phyloP scores from a whole-genome alignment of 306 rosid species.

The Elaeagnus macrophylla region DNA sequence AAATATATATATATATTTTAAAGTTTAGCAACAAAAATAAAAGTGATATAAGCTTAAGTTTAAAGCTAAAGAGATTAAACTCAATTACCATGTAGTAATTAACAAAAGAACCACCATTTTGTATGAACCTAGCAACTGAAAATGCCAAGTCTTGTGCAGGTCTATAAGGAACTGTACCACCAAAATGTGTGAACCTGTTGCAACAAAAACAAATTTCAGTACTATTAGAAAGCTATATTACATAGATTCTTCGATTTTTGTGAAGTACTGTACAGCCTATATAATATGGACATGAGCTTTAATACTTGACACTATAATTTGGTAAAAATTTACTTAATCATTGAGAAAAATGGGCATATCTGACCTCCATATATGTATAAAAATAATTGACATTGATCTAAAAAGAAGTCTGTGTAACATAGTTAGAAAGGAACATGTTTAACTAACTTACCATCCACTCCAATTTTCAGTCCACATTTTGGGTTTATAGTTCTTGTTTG shows the following conservation, averaged over 20 bases:
- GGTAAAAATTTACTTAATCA: too few relatives aligned
- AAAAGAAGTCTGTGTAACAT: too few relatives aligned
- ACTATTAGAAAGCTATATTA: too few relatives aligned
- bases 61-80: constrained; percentile 59
- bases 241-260: too few relatives aligned
- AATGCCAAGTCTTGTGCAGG: constrained; percentile 82
- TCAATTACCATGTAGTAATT: constrained; percentile 77
- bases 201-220: constrained; percentile 1
- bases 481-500: constrained; percentile 65
- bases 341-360: too few relatives aligned
- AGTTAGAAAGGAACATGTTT: background rate
- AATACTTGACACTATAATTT: too few relatives aligned
- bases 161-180: constrained; percentile 70
- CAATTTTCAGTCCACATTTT: constrained; percentile 96
- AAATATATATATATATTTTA: constrained; percentile 4
- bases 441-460: constrained; percentile 73
- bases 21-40: background rate
- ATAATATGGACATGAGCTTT: too few relatives aligned
- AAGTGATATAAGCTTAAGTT: constrained; percentile 32
- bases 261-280: too few relatives aligned
- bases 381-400: too few relatives aligned
- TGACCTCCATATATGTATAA: too few relatives aligned
- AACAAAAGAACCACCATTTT: constrained; percentile 76
- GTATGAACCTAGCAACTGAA: constrained; percentile 76
- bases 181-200: constrained; percentile 76